Evolutionary conservation across 768 basidiomycete species (phyloP).

Genomic region (Ramaria rubella): DNA sequence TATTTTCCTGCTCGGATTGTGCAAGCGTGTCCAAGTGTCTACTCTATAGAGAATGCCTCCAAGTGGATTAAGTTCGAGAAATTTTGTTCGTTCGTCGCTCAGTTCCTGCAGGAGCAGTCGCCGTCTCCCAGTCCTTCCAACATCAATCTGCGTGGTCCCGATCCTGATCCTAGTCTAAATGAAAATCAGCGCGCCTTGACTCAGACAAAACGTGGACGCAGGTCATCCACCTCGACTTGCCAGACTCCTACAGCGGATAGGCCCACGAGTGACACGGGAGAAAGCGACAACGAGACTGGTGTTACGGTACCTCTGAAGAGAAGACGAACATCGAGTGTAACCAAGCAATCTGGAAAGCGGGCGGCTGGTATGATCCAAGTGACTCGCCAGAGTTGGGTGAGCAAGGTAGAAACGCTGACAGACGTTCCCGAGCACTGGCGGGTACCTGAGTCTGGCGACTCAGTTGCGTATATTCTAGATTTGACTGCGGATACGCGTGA

Average conservation of each 20-base stretch:
- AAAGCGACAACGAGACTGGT: not conserved
- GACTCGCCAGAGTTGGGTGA: constrained; percentile 8
- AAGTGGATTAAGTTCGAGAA: constrained; percentile 6
- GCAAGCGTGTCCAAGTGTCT: constrained; percentile 7
- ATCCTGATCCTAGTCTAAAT: not conserved
- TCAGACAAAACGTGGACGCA: not conserved
- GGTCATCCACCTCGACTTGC: not conserved
- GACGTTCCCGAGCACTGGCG: constrained; percentile 5
- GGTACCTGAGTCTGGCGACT: not conserved
- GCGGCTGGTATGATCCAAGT: constrained; percentile 2
- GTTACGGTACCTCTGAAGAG: not conserved
- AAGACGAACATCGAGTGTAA: not conserved
- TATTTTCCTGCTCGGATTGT: constrained; percentile 6
- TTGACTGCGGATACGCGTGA: not conserved
- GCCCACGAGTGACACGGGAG: not conserved
- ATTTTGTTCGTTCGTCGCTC: constrained; percentile 6
- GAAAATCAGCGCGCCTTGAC: not conserved
- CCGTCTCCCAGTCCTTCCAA: not conserved
- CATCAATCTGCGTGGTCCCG: not conserved
- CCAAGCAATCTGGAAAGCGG: not conserved
- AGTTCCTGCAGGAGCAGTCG: constrained; percentile 1
- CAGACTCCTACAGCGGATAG: not conserved
- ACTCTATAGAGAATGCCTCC: constrained; percentile 5
- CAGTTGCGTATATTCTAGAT: constrained; percentile 6
- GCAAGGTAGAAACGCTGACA: not conserved